Evolutionary conservation across 768 basidiomycete species (phyloP).

Genomic region (Russula olivacea): DNA sequence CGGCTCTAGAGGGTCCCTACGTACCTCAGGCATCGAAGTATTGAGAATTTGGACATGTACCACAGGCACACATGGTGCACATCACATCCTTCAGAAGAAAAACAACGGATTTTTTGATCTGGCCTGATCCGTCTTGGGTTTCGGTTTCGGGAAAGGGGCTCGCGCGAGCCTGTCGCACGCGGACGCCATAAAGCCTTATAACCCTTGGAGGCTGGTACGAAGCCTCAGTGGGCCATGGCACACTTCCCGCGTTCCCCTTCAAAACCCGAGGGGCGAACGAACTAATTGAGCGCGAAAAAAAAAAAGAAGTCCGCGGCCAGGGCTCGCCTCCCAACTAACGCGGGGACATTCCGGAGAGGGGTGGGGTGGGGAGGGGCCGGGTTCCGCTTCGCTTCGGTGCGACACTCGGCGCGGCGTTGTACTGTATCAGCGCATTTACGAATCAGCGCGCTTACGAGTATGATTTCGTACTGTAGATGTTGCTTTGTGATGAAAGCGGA

Average conservation of each 20-base stretch:
- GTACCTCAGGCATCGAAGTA: not conserved
- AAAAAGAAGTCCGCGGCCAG: not conserved
- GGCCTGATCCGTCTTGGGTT: not conserved
- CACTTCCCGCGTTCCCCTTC: not conserved
- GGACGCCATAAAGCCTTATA: not conserved
- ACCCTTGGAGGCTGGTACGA: not conserved
- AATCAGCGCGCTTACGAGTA: too few species aligned
- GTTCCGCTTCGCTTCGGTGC: too few species aligned
- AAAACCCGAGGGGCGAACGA: not conserved
- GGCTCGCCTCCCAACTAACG: not conserved
- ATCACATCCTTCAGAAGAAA: too few species aligned
- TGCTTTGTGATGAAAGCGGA: too few species aligned
- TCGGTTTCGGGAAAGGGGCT: not conserved
- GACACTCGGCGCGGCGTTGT: too few species aligned
- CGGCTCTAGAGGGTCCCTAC: not conserved
- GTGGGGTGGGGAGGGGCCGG: too few species aligned
- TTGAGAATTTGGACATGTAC: not conserved
- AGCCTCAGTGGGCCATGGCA: not conserved
- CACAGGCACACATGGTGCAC: not conserved
- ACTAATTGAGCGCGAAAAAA: not conserved
- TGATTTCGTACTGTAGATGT: too few species aligned
- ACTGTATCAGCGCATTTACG: too few species aligned
- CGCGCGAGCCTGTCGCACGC: not conserved
- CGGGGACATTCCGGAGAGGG: not conserved
- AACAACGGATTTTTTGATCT: too few species aligned